phyloP scores from a whole-genome alignment of 805 yeast species.

The Cyberlindnera bimundalis region DNA sequence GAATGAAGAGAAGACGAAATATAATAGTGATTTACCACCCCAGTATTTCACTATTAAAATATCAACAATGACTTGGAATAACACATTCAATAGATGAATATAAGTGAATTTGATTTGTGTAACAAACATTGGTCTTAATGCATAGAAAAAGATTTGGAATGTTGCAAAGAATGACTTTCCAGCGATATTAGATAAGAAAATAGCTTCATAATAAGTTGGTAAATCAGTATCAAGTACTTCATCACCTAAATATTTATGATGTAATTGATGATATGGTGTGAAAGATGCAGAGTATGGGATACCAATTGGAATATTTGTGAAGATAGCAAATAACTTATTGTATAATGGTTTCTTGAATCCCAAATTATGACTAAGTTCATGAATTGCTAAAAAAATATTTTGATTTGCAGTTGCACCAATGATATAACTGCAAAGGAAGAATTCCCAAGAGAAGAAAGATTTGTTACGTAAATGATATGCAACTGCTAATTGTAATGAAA shows the following conservation, averaged over 20 bases:
- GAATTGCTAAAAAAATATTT: constrained; percentile 81
- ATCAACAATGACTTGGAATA: constrained; percentile 59
- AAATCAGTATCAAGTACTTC: constrained; percentile 80
- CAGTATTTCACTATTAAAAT: constrained; percentile 50
- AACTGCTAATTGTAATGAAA: constrained; percentile 57
- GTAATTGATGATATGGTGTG: constrained; percentile 87
- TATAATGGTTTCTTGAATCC: constrained; percentile 75
- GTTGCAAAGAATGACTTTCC: constrained; percentile 92
- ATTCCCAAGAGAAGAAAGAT: constrained; percentile 48
- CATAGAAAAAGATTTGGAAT: constrained; percentile 85
- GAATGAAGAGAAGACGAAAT: constrained; percentile 73
- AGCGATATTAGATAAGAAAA: constrained; percentile 66
- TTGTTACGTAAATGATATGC: constrained; percentile 63
- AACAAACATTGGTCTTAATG: constrained; percentile 84
- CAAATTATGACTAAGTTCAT: constrained; percentile 82
- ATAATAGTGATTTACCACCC: constrained; percentile 62
- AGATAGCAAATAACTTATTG: constrained; percentile 73
- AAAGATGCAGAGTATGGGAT: constrained; percentile 84
- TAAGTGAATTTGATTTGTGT: constrained; percentile 71
- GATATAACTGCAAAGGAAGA: constrained; percentile 62
- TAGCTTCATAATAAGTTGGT: constrained; percentile 77
- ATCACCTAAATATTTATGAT: constrained; percentile 89
- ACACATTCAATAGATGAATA: constrained; percentile 65
- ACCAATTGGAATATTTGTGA: constrained; percentile 83
- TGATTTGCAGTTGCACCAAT: constrained; percentile 87